A percentile compares a stretch with the other conserved stretches of the same genome.
Conservation (phyloP, 257 asterid genomes). For the Ligustrum vulgare region DNA sequence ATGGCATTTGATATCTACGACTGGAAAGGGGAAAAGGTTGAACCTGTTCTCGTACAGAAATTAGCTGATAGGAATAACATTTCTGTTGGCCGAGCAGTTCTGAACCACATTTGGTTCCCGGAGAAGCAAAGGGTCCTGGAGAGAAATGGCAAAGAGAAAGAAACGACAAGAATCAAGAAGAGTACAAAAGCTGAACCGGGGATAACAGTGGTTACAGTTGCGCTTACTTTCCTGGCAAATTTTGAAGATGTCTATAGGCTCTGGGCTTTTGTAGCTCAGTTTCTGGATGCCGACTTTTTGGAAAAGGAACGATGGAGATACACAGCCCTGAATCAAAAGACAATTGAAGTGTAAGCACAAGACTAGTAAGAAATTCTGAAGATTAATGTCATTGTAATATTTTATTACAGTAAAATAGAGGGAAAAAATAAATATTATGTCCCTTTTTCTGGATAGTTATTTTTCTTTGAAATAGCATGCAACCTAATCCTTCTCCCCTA, state of each 20-base stretch:
- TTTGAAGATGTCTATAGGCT: constrained; percentile 78
- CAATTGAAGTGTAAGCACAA: constrained; percentile 54
- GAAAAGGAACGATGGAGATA: constrained; percentile 98
- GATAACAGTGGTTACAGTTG: constrained; percentile 60
- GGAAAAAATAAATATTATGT: neutral
- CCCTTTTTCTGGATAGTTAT: neutral
- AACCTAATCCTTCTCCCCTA: neutral
- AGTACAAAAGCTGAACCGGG: constrained; percentile 32
- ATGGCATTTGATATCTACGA: constrained; percentile 76
- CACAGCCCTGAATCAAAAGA: constrained; percentile 75
- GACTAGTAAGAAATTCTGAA: neutral
- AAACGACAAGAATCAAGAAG: constrained; percentile 27
- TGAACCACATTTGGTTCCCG: constrained; percentile 61
- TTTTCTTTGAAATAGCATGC: neutral
- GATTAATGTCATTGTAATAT: neutral
- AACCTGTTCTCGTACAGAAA: constrained; percentile 79
- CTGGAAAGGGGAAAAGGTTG: constrained; percentile 89
- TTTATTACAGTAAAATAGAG: neutral
- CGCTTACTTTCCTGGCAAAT: constrained; percentile 74
- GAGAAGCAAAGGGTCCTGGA: constrained; percentile 46
- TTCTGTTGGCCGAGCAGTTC: constrained; percentile 62
- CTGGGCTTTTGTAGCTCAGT: constrained; percentile 83
- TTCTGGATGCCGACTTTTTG: constrained; percentile 88
- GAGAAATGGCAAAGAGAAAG: constrained; percentile 32
- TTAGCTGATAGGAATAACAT: constrained; percentile 75